Conservation (phyloP, 768 basidiomycete genomes). For the Lentinus tigrinus region DNA sequence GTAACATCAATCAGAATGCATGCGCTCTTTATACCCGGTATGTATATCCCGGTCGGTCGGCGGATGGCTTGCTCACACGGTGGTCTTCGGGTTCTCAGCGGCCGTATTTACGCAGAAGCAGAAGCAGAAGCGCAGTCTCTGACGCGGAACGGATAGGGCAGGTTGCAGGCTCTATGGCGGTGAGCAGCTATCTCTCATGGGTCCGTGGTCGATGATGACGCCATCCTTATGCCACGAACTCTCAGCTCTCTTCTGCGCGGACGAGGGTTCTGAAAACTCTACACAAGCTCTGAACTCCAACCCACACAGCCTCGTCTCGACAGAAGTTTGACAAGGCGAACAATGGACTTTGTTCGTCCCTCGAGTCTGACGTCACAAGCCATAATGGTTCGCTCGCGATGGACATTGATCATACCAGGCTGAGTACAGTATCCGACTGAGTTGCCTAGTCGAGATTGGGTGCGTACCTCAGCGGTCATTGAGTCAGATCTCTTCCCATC, state of each 20-base stretch:
- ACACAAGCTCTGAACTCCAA: not conserved
- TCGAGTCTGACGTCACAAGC: not conserved
- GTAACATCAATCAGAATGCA: conserved; percentile 10
- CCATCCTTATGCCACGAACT: not conserved
- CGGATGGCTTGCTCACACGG: not conserved
- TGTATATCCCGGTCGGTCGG: not conserved
- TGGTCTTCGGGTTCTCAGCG: not conserved
- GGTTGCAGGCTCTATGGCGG: not conserved
- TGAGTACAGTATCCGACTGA: not conserved
- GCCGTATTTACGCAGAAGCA: not conserved
- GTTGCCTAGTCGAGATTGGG: not conserved
- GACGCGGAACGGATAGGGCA: too few relatives aligned
- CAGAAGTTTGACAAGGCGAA: conserved; percentile 1
- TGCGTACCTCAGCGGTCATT: not conserved
- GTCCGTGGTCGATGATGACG: not conserved
- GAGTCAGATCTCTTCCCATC: not conserved
- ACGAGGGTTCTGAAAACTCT: not conserved
- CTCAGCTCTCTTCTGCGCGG: not conserved
- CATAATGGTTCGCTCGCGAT: not conserved
- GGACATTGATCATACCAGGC: not conserved
- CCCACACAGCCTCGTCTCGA: not conserved
- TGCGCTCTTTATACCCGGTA: not conserved
- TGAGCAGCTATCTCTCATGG: not conserved
- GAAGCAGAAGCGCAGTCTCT: not conserved
- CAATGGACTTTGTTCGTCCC: not conserved